Base-by-base conservation (phyloP, 1,284 basidiomycete genomes). In the Leccinum variabile region DNA sequence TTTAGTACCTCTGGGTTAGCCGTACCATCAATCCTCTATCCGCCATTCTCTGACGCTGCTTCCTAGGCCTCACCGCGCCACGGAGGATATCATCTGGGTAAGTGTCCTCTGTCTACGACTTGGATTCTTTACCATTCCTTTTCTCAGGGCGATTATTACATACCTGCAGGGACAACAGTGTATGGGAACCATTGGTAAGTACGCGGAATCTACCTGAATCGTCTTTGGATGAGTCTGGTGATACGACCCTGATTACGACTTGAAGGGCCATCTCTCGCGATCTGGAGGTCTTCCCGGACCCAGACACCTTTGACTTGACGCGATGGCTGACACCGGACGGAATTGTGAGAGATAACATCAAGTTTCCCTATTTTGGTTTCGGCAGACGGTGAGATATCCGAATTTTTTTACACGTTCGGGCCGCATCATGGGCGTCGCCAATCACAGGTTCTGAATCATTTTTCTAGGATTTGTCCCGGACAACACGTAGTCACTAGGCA, bases 241-340 rank as follows among this genome's bases (percentile, higher is more conserved):
- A 37, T n/a, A 8, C 25, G 16, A 37, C 13, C 61, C 13, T 3
- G 13, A 7, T 53, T 56, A 14, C 3, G 55, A 46, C 52, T 16
- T 28, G n/a, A 58, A 68, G 65, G 65, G 59, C 52, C 39, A 57
- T 68, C 14, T 57, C 65, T 18, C 64, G 60, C 16, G 60, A 66
- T 33, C 67, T 55, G 5, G 54, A 64, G 28, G 57, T 64, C 25
- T 68, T 68, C 25, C 65, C 56, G 25, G 39, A 66, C 33, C 64
- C 54, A 10, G 52, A 68, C 16, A 33, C 16, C 10, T 66, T 68
- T 30, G 25, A 66, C 13, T 25, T 59, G 18, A 64, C 25, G 3
- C 54, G 65, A 16, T 67, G 67, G 65, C 16, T 64, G 33, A 59
- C 50, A 2, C 3, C 39, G 1, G 64, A 66, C 3, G 64, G 56